Conservation (phyloP, 805 yeast species). For the Scheffersomyces stipitis region DNA sequence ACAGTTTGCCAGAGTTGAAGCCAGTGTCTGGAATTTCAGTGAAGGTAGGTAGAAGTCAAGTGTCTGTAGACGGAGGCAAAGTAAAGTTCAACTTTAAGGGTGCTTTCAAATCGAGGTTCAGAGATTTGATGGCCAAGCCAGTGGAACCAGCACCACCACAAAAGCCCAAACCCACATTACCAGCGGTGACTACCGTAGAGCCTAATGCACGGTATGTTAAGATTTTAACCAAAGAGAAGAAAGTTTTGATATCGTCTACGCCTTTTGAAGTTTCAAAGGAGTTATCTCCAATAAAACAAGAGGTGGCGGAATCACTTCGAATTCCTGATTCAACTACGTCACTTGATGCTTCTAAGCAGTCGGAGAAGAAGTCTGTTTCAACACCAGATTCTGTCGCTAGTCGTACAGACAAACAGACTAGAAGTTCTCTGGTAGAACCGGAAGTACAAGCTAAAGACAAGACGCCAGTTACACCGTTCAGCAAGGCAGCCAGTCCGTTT, state of each 20-base stretch:
- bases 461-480: slow-evolving; percentile 11
- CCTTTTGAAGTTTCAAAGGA: slow-evolving; percentile 29
- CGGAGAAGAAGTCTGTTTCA: neutral
- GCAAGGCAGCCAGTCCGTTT: slow-evolving; percentile 19
- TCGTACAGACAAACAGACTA: neutral
- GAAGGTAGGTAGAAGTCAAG: slow-evolving; percentile 5
- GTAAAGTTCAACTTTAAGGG: slow-evolving; percentile 6
- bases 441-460: slow-evolving; percentile 6
- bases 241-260: slow-evolving; percentile 39
- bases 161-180: slow-evolving; percentile 6
- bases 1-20: slow-evolving; percentile 6
- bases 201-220: slow-evolving; percentile 40
- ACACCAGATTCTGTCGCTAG: neutral
- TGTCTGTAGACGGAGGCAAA: slow-evolving; percentile 1
- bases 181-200: slow-evolving; percentile 9
- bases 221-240: slow-evolving; percentile 33
- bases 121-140: slow-evolving; percentile 3
- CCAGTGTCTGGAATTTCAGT: slow-evolving; percentile 2
- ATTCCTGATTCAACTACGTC: neutral
- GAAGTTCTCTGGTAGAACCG: slow-evolving; percentile 12
- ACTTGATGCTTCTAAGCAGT: neutral
- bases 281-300: neutral
- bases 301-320: neutral
- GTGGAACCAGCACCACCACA: neutral
- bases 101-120: slow-evolving; percentile 4